phyloP scores from a whole-genome alignment of 1,139 yeast genomes.

The Yamadazyma sp. region DNA sequence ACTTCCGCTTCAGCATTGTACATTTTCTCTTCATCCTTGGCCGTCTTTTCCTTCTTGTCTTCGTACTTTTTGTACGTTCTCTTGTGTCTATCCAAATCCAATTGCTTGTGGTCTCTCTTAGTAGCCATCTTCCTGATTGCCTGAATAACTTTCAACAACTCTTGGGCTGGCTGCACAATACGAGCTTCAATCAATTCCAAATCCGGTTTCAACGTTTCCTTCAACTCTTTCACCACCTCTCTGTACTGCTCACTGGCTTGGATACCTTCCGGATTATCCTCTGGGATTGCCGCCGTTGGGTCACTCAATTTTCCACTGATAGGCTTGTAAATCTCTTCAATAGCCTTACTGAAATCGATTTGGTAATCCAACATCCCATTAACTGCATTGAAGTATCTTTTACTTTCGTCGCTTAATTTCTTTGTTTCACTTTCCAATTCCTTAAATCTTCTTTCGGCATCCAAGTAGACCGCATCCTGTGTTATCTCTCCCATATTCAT shows the following conservation, averaged over 20 bases:
- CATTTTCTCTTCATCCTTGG: constrained; percentile 88
- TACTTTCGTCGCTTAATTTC: constrained; percentile 85
- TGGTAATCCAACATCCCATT: constrained; percentile 93
- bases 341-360: constrained; percentile 88
- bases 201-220: constrained; percentile 86
- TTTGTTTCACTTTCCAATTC: constrained; percentile 89
- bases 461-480: constrained; percentile 83
- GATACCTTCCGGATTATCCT: constrained; percentile 95
- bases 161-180: constrained; percentile 90
- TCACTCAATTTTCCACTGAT: constrained; percentile 90
- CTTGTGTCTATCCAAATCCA: constrained; percentile 87
- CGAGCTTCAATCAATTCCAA: constrained; percentile 88
- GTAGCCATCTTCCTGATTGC: constrained; percentile 89
- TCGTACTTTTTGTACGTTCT: constrained; percentile 69
- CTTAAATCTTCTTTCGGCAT: constrained; percentile 94
- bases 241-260: constrained; percentile 91
- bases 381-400: constrained; percentile 84
- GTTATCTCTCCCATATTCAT: constrained; percentile 84
- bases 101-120: constrained; percentile 92
- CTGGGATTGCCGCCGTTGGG: constrained; percentile 80
- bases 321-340: constrained; percentile 95
- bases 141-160: constrained; percentile 76
- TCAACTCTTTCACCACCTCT: constrained; percentile 81
- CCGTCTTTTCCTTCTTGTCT: constrained; percentile 76
- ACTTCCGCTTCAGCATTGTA: constrained; percentile 88